Evolutionary conservation across 345 rosid genomes (phyloP).

Genomic region (Sapria himalayana): DNA sequence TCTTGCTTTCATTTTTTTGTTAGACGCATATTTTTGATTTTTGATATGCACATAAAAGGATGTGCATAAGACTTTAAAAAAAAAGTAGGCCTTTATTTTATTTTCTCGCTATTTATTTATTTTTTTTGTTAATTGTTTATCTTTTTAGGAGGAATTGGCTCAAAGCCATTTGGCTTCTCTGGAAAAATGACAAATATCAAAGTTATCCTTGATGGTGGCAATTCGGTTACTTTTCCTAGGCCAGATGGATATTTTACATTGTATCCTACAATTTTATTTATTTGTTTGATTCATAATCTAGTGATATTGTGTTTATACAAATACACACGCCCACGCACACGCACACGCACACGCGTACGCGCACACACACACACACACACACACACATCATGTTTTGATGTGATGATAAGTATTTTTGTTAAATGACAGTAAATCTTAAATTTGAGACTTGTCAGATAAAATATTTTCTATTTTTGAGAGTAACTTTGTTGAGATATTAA

Average conservation of each 20-base stretch:
- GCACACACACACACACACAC: too few species aligned
- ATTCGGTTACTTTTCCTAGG: constrained; percentile 45
- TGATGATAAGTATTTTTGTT: background rate
- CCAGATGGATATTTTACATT: constrained; percentile 97
- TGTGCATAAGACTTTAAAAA: too few species aligned
- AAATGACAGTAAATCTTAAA: constrained; percentile 2
- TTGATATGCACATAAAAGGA: too few species aligned
- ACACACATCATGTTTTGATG: background rate
- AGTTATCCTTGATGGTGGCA: constrained; percentile 79
- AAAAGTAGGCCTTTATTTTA: background rate
- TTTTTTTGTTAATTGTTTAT: too few species aligned
- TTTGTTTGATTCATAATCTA: background rate
- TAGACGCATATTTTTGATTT: too few species aligned
- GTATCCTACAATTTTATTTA: constrained; percentile 26
- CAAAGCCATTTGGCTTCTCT: constrained; percentile 25
- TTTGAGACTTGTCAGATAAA: too few species aligned
- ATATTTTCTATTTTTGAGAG: too few species aligned
- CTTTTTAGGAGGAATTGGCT: constrained; percentile 12
- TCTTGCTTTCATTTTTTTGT: too few species aligned
- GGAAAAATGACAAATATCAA: constrained; percentile 55
- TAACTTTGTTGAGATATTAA: too few species aligned
- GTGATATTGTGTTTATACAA: too few species aligned
- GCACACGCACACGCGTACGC: too few species aligned
- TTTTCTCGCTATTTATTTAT: background rate
- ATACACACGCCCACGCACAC: too few species aligned